A percentile compares a stretch with the other conserved stretches of the same genome.
Conservation (phyloP, 2,329 filamentous ascomycete genomes). For the Neopestalotiopsis rosae region DNA sequence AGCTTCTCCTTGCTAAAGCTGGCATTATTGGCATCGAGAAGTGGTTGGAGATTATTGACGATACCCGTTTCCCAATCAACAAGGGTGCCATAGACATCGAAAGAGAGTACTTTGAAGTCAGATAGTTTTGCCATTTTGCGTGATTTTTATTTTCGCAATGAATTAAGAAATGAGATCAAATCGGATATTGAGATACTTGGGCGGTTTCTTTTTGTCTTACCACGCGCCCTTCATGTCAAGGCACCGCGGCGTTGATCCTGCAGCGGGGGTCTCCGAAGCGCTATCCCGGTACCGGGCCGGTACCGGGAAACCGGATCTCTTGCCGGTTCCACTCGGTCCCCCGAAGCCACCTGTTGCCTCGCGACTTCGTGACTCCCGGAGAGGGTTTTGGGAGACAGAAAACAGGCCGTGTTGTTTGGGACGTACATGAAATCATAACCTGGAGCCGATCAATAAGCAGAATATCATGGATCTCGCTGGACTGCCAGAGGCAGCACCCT, state of each 20-base stretch:
- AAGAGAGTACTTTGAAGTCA: slow-evolving; percentile 54
- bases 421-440: background rate
- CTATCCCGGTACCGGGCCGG: background rate
- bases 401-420: too few species aligned
- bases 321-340: background rate
- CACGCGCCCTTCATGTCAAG: background rate
- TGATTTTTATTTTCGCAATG: background rate
- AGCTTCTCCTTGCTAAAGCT: slow-evolving; percentile 35
- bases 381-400: too few species aligned
- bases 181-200: background rate
- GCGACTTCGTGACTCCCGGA: too few species aligned
- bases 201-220: background rate
- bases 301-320: too few species aligned
- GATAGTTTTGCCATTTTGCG: slow-evolving; percentile 14
- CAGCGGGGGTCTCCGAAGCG: background rate
- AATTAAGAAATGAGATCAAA: background rate
- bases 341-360: too few species aligned
- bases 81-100: slow-evolving; percentile 80
- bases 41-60: slow-evolving; percentile 54
- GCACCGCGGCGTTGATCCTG: background rate
- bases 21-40: slow-evolving; percentile 45
- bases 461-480: background rate
- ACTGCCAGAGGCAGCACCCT: background rate
- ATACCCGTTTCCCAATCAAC: slow-evolving; percentile 80
- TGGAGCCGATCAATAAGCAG: background rate